phyloP scores from a whole-genome alignment of 2,329 filamentous ascomycete species.

The Endocalyx cinctus region DNA sequence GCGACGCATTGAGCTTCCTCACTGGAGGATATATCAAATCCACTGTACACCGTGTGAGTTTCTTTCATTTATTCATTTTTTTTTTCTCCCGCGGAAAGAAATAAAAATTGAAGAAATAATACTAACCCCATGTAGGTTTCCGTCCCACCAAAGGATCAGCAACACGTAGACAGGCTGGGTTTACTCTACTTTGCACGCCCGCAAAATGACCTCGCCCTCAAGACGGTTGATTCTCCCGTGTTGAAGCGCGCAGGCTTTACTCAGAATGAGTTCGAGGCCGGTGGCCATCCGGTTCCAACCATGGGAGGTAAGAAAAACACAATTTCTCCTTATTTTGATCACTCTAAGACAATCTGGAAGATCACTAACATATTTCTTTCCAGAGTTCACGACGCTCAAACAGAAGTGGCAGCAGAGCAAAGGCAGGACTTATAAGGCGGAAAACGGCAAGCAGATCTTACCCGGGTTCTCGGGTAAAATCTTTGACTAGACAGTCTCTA shows the following conservation, averaged over 20 bases:
- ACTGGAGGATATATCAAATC: slow-evolving; percentile 39
- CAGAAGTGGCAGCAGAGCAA: too few relatives aligned
- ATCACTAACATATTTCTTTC: too few relatives aligned
- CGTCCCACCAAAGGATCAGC: slow-evolving; percentile 35
- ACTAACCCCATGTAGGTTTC: slow-evolving; percentile 28
- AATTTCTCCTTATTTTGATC: too few relatives aligned
- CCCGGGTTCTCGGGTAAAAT: too few relatives aligned
- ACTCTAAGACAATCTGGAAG: too few relatives aligned
- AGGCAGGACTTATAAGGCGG: too few relatives aligned
- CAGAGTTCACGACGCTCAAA: too few relatives aligned
- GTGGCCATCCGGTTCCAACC: slow-evolving; percentile 24
- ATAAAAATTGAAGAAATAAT: not conserved
- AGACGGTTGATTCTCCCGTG: slow-evolving; percentile 33
- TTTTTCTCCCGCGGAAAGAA: slow-evolving; percentile 1
- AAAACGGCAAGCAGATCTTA: too few relatives aligned
- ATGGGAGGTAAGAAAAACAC: slow-evolving; percentile 31
- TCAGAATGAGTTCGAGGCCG: slow-evolving; percentile 34
- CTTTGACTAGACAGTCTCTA: too few relatives aligned
- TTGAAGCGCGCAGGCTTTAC: slow-evolving; percentile 28
- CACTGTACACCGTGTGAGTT: slow-evolving; percentile 27
- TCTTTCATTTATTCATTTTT: not conserved
- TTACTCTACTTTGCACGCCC: slow-evolving; percentile 47
- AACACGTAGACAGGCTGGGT: slow-evolving; percentile 42
- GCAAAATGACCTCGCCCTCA: slow-evolving; percentile 33
- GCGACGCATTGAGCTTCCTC: slow-evolving; percentile 41